Evolutionary conservation across 176 grass and related monocot genomes (phyloP).

Genomic region (Calamus simplicifolius): DNA sequence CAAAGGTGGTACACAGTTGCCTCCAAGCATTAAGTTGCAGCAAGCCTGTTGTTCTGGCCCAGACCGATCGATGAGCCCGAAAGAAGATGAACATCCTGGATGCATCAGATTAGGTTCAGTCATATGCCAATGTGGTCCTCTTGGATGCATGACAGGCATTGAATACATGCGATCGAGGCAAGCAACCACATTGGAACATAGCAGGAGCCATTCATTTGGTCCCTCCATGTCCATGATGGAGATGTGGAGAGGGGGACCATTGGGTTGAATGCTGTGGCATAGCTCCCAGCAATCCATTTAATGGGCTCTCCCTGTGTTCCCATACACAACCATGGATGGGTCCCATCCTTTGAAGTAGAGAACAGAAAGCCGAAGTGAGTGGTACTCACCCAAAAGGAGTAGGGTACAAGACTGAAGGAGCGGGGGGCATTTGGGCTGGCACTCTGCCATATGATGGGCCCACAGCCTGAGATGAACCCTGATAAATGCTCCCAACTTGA

Average conservation of each 20-base stretch:
- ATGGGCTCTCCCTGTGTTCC: no score
- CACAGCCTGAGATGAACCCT: slow-evolving; percentile 24
- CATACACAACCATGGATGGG: slow-evolving; percentile 18
- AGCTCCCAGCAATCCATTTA: no score
- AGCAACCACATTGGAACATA: neutral
- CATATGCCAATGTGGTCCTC: neutral
- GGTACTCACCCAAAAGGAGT: slow-evolving; percentile 45
- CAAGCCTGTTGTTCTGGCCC: no score
- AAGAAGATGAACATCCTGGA: no score
- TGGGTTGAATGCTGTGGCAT: slow-evolving; percentile 14
- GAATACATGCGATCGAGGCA: neutral
- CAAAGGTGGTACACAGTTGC: no score
- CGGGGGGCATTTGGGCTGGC: slow-evolving; percentile 35
- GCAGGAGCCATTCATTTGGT: neutral
- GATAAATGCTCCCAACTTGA: slow-evolving; percentile 21
- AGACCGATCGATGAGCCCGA: no score
- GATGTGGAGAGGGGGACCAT: neutral
- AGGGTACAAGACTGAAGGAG: slow-evolving; percentile 29
- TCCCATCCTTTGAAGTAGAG: slow-evolving; percentile 20
- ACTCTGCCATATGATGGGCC: slow-evolving; percentile 31
- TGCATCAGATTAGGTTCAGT: neutral
- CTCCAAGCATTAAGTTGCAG: no score
- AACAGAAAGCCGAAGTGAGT: slow-evolving; percentile 9
- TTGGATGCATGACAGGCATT: slow-evolving; percentile 1
- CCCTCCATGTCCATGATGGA: neutral